These are phyloP conservation scores for Chalciporus piperatus DNA, from an alignment of 768 basidiomycete species.

Conservation along the genomic window DNA sequence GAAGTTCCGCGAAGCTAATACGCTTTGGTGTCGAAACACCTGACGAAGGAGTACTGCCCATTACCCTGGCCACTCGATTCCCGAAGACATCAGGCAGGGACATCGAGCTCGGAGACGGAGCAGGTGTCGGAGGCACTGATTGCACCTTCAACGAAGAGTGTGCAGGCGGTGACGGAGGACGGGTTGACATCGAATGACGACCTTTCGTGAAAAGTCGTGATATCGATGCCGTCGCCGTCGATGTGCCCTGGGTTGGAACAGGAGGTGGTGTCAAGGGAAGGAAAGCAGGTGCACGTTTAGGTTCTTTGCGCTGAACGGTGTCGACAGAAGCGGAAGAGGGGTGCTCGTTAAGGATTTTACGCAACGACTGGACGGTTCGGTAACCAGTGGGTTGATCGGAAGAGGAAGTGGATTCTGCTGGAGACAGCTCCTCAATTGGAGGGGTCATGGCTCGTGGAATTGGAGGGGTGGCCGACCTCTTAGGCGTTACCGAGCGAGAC, in stretches of 20 bases:
- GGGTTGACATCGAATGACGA: conserved; percentile 57
- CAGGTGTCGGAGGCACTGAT: conserved; percentile 36
- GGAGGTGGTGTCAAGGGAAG: conserved; percentile 47
- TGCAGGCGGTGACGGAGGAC: conserved; percentile 58
- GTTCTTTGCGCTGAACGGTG: conserved; percentile 9
- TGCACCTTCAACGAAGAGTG: conserved; percentile 45
- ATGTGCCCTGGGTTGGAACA: conserved; percentile 55
- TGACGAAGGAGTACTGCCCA: conserved; percentile 45
- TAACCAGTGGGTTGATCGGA: conserved; percentile 53
- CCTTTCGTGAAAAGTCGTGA: conserved; percentile 72
- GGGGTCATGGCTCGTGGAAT: conserved; percentile 49
- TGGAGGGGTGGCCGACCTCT: conserved; percentile 16
- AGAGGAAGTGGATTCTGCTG: conserved; percentile 51
- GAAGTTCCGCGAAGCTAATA: conserved; percentile 76
- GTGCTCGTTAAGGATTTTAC: conserved; percentile 63
- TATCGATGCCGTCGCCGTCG: conserved; percentile 73
- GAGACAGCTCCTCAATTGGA: conserved; percentile 52
- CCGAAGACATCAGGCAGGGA: conserved; percentile 29
- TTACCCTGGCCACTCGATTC: conserved; percentile 26
- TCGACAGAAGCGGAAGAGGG: conserved; percentile 34
- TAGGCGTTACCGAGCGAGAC: conserved; percentile 33
- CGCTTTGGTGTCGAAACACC: conserved; percentile 63
- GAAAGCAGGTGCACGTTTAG: conserved; percentile 24
- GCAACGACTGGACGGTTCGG: conserved; percentile 61
- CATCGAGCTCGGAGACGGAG: conserved; percentile 33